Percentiles rank a stretch among this genome's conserved stretches.
phyloP scores from a whole-genome alignment of 2,329 filamentous ascomycete species.

The Magnaporthales sp. region DNA sequence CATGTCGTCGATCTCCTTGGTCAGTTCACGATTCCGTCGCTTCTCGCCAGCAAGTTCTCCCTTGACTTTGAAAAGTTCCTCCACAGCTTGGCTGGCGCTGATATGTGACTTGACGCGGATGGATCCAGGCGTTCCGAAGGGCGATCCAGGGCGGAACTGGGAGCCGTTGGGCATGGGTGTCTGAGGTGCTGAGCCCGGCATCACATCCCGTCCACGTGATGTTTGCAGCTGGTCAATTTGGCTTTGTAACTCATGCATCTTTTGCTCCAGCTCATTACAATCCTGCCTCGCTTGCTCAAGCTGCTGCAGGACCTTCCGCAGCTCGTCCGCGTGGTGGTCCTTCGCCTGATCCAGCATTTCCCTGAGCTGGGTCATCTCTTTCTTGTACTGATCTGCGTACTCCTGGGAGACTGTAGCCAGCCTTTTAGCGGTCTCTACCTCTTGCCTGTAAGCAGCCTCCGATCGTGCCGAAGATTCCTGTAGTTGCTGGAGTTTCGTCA shows the following conservation, averaged over 20 bases:
- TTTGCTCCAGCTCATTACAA: constrained; percentile 35
- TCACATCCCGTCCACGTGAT: constrained; percentile 21
- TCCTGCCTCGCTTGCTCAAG: constrained; percentile 45
- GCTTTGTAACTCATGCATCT: constrained; percentile 39
- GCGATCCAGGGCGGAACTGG: constrained; percentile 45
- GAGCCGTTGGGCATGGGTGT: constrained; percentile 54
- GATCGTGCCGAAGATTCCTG: constrained; percentile 73
- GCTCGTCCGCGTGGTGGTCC: constrained; percentile 55
- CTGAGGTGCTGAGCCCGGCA: constrained; percentile 43
- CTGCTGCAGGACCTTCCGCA: constrained; percentile 46
- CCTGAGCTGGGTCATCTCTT: constrained; percentile 62
- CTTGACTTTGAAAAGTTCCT: constrained; percentile 60
- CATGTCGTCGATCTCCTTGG: constrained; percentile 74
- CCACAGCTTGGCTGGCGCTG: constrained; percentile 54
- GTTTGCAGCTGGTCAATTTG: constrained; percentile 45
- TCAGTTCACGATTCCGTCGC: constrained; percentile 64
- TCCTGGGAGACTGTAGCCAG: constrained; percentile 58
- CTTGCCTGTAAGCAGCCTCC: constrained; percentile 80
- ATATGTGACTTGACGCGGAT: constrained; percentile 45
- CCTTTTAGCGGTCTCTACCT: constrained; percentile 72
- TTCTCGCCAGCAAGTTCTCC: constrained; percentile 65
- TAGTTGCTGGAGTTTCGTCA: constrained; percentile 74
- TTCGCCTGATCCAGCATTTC: constrained; percentile 59
- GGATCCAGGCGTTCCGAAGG: constrained; percentile 53
- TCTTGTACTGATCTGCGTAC: constrained; percentile 20